phyloP scores from a whole-genome alignment of 257 asterid species.

The Cordia subcordata region DNA sequence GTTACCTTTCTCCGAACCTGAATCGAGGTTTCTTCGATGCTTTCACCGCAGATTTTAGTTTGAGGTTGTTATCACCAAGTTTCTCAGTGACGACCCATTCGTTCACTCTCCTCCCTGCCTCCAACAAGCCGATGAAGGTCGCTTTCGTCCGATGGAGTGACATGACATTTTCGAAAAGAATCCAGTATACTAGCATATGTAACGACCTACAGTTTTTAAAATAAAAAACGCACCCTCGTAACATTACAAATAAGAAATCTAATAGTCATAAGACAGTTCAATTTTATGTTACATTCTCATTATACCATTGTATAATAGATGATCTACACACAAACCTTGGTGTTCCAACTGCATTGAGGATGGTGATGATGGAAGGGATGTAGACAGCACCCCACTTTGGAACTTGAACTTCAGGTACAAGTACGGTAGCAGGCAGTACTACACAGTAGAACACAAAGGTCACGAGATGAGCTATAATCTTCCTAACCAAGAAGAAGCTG shows the following conservation, averaged over 20 bases:
- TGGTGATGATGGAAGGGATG: conserved; percentile 70
- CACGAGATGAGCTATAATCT: conserved; percentile 82
- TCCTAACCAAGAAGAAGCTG: conserved; percentile 91
- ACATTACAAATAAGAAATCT: no score
- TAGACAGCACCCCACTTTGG: conserved; percentile 96
- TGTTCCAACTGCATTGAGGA: conserved; percentile 81
- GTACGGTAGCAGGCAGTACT: conserved; percentile 76
- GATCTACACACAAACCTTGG: conserved; percentile 51
- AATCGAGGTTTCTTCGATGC: conserved; percentile 50
- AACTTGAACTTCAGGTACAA: conserved; percentile 79
- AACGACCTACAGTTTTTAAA: conserved; percentile 47
- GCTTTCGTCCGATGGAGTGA: conserved; percentile 89
- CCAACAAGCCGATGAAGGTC: conserved; percentile 86
- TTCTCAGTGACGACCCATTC: conserved; percentile 98
- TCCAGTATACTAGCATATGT: conserved; percentile 88
- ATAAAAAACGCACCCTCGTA: no score
- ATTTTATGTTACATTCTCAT: no score
- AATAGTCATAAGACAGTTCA: no score
- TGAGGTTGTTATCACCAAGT: conserved; percentile 63
- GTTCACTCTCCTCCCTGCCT: conserved; percentile 74
- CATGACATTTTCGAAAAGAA: conserved; percentile 93
- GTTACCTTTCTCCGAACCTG: conserved; percentile 70
- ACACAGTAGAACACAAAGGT: conserved; percentile 76
- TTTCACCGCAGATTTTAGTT: conserved; percentile 51
- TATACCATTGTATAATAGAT: not conserved